Base-by-base conservation (phyloP, 345 rosid genomes). In the Limnanthes douglasii region DNA sequence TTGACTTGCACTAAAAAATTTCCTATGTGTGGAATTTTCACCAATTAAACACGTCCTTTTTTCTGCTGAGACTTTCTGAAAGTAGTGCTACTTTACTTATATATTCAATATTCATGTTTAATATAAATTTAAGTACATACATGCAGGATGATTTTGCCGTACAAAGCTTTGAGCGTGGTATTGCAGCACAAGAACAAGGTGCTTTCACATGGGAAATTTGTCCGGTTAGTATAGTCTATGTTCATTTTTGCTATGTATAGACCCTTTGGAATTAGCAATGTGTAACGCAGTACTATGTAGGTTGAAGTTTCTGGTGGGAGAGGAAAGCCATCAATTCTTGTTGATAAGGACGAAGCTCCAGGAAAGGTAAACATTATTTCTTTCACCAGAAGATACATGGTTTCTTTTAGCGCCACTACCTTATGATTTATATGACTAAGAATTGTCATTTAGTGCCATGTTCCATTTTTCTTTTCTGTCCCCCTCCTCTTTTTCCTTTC, bases 121-220 rank as follows among this genome's bases (percentile, higher is more conserved):
- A n/a, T n/a, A n/a, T n/a, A n/a, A n/a, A n/a, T n/a, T n/a, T n/a
- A n/a, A n/a, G n/a, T n/a, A n/a, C n/a, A 31, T 51, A 44, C 39
- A 21, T 51, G 69, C 61, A 84, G 96, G 98, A 90, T 59, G 68
- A 75, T 62, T 80, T 51, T 51, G 68, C 98, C 9, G 28, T 84
- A 50, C 94, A 72, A 62, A 90, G 98, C 64, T 90, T 90, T 61
- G 96, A 90, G 51, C 88, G 96, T 50, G 94, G 94, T 45, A 84
- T 90, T 55, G 92, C 96, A 55, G 96, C 98, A 30, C 79, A 80
- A 58, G 82, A 73, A 18, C 52, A 60, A 57, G 85, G 73, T 14
- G 88, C 83, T 53, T 90, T 90, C 61, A 34, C 80, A 20, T 84
- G 96, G 96, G 98, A 90, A 73, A 84, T 90, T 31, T 70, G 56